phyloP scores from a whole-genome alignment of 176 grass and related monocot genomes.

The Triticum turgidum region DNA sequence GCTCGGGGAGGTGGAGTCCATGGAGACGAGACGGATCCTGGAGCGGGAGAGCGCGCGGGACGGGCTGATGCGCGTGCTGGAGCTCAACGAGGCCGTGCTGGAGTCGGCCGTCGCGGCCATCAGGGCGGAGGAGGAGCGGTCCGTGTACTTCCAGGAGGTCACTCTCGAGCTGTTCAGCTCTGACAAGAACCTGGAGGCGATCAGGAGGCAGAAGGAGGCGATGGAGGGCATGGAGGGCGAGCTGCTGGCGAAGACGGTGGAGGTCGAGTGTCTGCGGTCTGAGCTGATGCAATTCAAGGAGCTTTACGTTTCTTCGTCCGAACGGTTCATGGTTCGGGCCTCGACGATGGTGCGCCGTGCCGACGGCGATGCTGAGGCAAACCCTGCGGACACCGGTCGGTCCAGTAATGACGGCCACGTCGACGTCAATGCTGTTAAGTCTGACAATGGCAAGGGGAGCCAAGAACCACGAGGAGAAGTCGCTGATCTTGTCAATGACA shows the following conservation, averaged over 20 bases:
- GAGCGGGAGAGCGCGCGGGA: constrained; percentile 30
- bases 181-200: constrained; percentile 3
- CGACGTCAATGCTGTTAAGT: not conserved
- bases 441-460: not conserved
- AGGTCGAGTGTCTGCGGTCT: constrained; percentile 29
- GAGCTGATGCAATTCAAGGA: constrained; percentile 38
- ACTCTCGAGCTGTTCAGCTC: constrained; percentile 22
- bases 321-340: not conserved
- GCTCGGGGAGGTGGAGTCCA: constrained; percentile 25
- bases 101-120: constrained; percentile 31
- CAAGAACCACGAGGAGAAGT: not conserved
- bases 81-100: constrained; percentile 36
- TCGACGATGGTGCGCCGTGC: not conserved
- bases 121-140: constrained; percentile 50
- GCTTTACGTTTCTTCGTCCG: not conserved
- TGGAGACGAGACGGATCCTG: constrained; percentile 19
- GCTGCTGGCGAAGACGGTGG: constrained; percentile 37
- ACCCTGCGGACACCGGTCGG: too few species aligned
- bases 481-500: not conserved
- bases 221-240: constrained; percentile 35
- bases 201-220: constrained; percentile 21
- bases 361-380: not conserved
- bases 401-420: not conserved
- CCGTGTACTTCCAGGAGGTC: constrained; percentile 39
- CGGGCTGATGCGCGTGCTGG: constrained; percentile 15